phyloP scores from a whole-genome alignment of 148 eudicot genomes.

The Spergularia marina region DNA sequence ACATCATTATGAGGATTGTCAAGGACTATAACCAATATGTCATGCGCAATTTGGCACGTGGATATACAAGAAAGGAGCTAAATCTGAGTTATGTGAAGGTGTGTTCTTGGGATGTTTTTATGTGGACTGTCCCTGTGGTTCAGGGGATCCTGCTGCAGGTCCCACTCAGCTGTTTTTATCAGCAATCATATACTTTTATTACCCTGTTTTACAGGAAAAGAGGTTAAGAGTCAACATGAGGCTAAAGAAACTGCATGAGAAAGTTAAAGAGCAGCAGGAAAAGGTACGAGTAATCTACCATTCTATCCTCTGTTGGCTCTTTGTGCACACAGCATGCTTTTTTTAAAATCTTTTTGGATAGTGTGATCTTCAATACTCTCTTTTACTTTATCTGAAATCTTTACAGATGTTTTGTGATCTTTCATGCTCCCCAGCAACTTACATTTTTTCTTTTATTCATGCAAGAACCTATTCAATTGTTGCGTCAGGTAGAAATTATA shows the following conservation, averaged over 20 bases:
- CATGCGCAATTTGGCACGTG: constrained; percentile 76
- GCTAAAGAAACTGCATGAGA: constrained; percentile 59
- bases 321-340: background rate
- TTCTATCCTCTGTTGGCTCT: background rate
- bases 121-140: background rate
- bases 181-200: background rate
- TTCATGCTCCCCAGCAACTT: too few species aligned
- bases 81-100: constrained; percentile 73
- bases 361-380: background rate
- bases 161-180: background rate
- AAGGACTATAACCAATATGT: constrained; percentile 78
- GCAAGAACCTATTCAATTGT: background rate
- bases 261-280: constrained; percentile 75
- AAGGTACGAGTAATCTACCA: constrained; percentile 35
- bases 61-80: constrained; percentile 69
- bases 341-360: background rate
- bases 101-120: background rate
- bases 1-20: constrained; percentile 71
- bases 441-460: background rate
- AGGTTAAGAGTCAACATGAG: constrained; percentile 69
- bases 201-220: constrained; percentile 45
- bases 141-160: background rate
- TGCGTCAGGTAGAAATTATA: background rate
- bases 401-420: background rate
- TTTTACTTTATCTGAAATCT: background rate